Conservation (phyloP, 345 rosid genomes). For the Garcia nutans region DNA sequence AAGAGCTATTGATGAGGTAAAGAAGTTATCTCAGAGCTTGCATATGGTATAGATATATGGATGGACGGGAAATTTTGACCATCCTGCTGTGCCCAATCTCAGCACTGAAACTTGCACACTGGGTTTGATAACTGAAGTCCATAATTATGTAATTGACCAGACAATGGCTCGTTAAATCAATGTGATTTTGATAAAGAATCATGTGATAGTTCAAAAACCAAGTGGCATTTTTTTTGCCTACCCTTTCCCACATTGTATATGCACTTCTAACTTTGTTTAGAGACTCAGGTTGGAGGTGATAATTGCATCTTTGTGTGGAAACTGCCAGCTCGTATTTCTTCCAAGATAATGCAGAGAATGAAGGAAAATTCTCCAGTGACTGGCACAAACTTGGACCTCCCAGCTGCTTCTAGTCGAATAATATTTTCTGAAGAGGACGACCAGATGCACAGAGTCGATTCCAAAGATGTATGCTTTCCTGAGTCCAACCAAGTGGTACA, state of each 20-base stretch:
- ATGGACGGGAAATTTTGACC: background rate
- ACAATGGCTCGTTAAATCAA: background rate
- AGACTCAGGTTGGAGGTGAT: constrained; percentile 65
- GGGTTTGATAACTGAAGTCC: background rate
- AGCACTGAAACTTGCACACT: background rate
- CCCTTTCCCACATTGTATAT: constrained; percentile 8
- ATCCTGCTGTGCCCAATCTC: background rate
- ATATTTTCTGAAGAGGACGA: constrained; percentile 39
- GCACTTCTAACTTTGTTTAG: constrained; percentile 23
- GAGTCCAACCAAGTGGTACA: constrained; percentile 22
- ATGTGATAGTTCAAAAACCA: background rate
- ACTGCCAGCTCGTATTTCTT: constrained; percentile 55
- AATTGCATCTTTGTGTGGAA: constrained; percentile 82
- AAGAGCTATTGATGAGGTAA: background rate
- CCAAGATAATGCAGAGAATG: constrained; percentile 51
- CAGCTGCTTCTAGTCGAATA: constrained; percentile 36
- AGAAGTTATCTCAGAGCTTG: background rate
- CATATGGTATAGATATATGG: background rate
- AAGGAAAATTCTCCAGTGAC: constrained; percentile 43
- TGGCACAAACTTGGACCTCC: constrained; percentile 39
- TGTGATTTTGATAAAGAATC: background rate
- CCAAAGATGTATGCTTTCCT: constrained; percentile 24
- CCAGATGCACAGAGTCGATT: constrained; percentile 25
- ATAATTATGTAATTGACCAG: background rate
- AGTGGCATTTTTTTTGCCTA: background rate